phyloP scores from a whole-genome alignment of 1,284 basidiomycete genomes.

The Apiotrichum porosum region DNA sequence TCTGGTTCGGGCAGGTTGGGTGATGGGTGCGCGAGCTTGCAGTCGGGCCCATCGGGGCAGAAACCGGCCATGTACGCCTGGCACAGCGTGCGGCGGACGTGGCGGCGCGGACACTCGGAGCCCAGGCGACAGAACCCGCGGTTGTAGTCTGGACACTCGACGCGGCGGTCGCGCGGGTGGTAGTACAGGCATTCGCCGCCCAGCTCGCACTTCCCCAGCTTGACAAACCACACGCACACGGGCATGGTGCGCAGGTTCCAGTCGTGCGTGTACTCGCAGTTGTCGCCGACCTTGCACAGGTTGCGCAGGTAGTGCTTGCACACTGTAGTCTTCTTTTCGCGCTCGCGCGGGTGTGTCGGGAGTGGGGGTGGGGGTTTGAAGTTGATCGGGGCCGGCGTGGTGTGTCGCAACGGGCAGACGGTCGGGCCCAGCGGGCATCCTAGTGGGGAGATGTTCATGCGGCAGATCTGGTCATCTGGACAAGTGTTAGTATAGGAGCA shows the following conservation, averaged over 20 bases:
- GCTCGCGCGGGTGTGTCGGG: slow-evolving; percentile 68
- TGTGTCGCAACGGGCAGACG: slow-evolving; percentile 86
- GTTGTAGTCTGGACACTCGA: slow-evolving; percentile 93
- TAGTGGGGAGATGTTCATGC: slow-evolving; percentile 66
- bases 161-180: slow-evolving; percentile 79
- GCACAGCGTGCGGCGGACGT: slow-evolving; percentile 85
- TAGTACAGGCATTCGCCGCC: slow-evolving; percentile 98
- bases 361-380: slow-evolving; percentile 78
- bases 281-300: slow-evolving; percentile 96
- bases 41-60: slow-evolving; percentile 89
- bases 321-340: slow-evolving; percentile 85
- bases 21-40: slow-evolving; percentile 69
- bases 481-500: slow-evolving; percentile 4
- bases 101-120: slow-evolving; percentile 83
- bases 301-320: slow-evolving; percentile 99
- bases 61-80: slow-evolving; percentile 89
- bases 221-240: slow-evolving; percentile 98
- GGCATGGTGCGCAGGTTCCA: slow-evolving; percentile 98
- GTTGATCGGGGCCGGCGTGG: slow-evolving; percentile 74
- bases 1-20: slow-evolving; percentile 58
- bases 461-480: slow-evolving; percentile 85
- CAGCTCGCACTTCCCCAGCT: slow-evolving; percentile 95
- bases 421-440: slow-evolving; percentile 83
- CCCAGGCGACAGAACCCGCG: slow-evolving; percentile 92
- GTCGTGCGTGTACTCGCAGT: slow-evolving; percentile 98